Conservation (phyloP, 441 rosid genomes). For the Kokia cookei region DNA sequence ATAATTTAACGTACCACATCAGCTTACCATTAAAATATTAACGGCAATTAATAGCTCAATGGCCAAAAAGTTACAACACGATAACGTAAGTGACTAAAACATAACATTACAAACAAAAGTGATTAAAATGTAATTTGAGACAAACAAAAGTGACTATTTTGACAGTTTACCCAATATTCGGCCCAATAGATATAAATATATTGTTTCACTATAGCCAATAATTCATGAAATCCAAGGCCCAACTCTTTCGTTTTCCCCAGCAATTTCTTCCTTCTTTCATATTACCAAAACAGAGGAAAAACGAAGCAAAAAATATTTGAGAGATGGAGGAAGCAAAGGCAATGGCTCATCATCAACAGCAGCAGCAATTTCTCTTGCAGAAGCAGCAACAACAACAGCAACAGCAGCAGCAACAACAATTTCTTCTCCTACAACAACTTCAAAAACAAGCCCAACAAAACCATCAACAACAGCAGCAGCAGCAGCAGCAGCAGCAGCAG, state of each 20-base stretch:
- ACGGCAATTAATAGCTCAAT: too few relatives aligned
- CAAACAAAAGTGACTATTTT: too few relatives aligned
- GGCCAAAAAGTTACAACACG: too few relatives aligned
- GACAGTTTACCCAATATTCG: too few relatives aligned
- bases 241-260: background rate
- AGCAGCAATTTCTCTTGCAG: background rate
- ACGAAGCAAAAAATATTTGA: background rate
- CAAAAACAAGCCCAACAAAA: constrained; percentile 42
- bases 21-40: too few relatives aligned
- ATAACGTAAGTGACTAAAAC: too few relatives aligned
- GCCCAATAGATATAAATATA: too few relatives aligned
- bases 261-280: background rate
- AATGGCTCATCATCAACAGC: constrained; percentile 31
- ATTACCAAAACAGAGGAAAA: background rate
- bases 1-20: too few relatives aligned
- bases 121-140: too few relatives aligned
- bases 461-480: constrained; percentile 24
- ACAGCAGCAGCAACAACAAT: constrained; percentile 24
- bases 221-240: background rate
- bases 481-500: constrained; percentile 23
- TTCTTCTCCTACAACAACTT: constrained; percentile 49
- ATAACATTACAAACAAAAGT: too few relatives aligned
- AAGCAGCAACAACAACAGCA: constrained; percentile 16
- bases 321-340: constrained; percentile 51
- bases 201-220: background rate